Conservation (phyloP, 1,284 basidiomycete genomes). For the Coniophora puteana region DNA sequence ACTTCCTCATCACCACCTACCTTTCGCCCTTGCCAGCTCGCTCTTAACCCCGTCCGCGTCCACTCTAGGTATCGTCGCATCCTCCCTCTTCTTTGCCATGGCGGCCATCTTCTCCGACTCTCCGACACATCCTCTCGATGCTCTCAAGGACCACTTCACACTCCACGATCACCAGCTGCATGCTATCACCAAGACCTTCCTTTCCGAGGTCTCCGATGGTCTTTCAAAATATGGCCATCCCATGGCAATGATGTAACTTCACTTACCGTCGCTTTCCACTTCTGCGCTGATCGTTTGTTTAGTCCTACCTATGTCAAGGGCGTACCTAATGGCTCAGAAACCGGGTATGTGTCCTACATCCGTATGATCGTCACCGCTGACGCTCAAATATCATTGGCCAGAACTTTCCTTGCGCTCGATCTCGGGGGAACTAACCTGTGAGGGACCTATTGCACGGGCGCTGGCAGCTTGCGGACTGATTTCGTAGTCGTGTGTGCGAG, state of each 20-base stretch:
- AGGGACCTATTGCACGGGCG: conserved; percentile 24
- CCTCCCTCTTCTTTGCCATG: conserved; percentile 12
- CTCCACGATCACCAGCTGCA: conserved; percentile 59
- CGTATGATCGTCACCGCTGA: conserved; percentile 6
- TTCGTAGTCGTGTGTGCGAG: conserved; percentile 84
- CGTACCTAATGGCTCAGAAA: conserved; percentile 88
- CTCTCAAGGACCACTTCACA: conserved; percentile 67
- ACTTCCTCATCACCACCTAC: background rate
- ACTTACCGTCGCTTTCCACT: background rate
- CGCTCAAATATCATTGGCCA: conserved; percentile 27
- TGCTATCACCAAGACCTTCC: conserved; percentile 74
- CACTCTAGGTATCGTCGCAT: conserved; percentile 2
- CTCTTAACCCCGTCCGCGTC: conserved; percentile 1
- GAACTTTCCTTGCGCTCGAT: conserved; percentile 92
- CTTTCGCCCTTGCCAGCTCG: background rate
- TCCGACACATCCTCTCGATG: conserved; percentile 31
- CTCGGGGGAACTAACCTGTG: conserved; percentile 94
- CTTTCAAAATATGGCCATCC: conserved; percentile 68
- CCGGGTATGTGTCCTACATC: conserved; percentile 59
- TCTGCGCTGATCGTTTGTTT: conserved; percentile 10
- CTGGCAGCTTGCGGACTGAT: background rate
- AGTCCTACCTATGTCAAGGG: conserved; percentile 89
- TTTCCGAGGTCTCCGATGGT: conserved; percentile 74
- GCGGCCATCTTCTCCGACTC: conserved; percentile 13
- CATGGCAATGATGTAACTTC: conserved; percentile 86